Base-by-base conservation (phyloP, 148 eudicot species). In the Amaranthus cruentus region DNA sequence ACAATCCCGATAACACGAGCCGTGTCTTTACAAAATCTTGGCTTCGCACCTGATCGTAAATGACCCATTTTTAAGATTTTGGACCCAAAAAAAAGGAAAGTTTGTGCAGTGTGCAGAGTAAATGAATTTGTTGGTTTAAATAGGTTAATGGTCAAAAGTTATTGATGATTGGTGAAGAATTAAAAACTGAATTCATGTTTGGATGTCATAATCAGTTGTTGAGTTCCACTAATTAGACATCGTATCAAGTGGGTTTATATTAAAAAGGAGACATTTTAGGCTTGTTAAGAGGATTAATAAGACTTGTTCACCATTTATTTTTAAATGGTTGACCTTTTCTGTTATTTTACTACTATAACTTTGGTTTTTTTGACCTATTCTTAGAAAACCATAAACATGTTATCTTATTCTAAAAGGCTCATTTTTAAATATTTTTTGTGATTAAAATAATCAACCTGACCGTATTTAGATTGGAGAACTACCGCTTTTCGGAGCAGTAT, bases 201-300 rank as follows among this genome's bases (percentile, higher is more conserved):
- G 69, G 48, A 58, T 64, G 75, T 81, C 79, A 43, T 59, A 72
- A 59, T 77, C 76, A 60, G 47, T 15, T 54, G 56, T 70, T 57
- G 71, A 44, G 42, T 83, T 68, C 74, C 63, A 68, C 69, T 66
- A 44, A 72, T 72, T 73, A 59, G 75, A 62, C 62, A 56, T 55
- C 76, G 62, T 77, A 54, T 66, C 46, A 70, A 67, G 68, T 18
- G 66, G 76, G 72, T 43, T 15, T 18, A 28, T 70, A 50, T 66
- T 49, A 47, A 68, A 49, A 50, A 12, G 62, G 76, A 71, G 76
- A 68, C 55, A 65, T 74, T 68, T 9, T 62, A 72, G 70, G 64
- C 69, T 52, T 55, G 62, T 73, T 14, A 42, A 46, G 5, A 55
- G 80, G 74, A 50, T 28, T 61, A 55, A 70, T 28, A 47, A 38